These are phyloP conservation scores for Neurospora sp. DNA, from an alignment of 2,329 filamentous ascomycete species.

Conservation along the genomic window DNA sequence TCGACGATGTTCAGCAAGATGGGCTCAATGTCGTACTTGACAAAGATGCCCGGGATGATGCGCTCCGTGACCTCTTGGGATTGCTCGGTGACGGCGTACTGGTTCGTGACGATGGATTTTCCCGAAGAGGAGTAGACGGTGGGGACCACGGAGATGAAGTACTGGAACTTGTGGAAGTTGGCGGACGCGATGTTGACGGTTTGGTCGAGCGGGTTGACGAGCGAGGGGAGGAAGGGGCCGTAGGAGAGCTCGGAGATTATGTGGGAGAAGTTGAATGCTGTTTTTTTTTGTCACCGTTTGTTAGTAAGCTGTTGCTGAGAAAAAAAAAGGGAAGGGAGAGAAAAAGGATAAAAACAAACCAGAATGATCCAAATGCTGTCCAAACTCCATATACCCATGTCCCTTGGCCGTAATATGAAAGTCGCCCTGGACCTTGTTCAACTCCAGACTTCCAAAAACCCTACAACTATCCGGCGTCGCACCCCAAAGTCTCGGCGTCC, in stretches of 20 bases:
- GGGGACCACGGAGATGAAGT: constrained; percentile 91
- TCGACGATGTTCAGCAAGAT: constrained; percentile 82
- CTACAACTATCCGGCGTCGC: constrained; percentile 63
- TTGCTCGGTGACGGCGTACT: constrained; percentile 95
- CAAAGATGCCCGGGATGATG: constrained; percentile 79
- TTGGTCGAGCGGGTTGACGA: constrained; percentile 88
- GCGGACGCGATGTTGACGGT: constrained; percentile 66
- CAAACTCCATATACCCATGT: constrained; percentile 83
- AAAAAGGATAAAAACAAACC: constrained; percentile 40
- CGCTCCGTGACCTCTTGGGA: constrained; percentile 59
- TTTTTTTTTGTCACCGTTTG: neutral
- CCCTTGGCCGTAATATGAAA: constrained; percentile 95
- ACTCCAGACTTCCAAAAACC: constrained; percentile 78
- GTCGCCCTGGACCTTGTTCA: constrained; percentile 96
- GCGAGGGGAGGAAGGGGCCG: constrained; percentile 88
- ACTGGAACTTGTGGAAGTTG: constrained; percentile 95
- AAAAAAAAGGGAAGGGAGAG: neutral
- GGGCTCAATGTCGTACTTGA: constrained; percentile 98
- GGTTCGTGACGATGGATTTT: constrained; percentile 78
- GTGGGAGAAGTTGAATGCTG: constrained; percentile 96
- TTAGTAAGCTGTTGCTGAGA: neutral
- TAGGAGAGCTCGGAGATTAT: constrained; percentile 94
- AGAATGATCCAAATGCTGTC: constrained; percentile 70
- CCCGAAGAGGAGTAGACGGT: constrained; percentile 72
- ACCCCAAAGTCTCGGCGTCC: constrained; percentile 60